Evolutionary conservation across 805 yeast genomes (phyloP), one percentile per base, ranked within the genome.

Genomic region (Ascoidea tarda): DNA sequence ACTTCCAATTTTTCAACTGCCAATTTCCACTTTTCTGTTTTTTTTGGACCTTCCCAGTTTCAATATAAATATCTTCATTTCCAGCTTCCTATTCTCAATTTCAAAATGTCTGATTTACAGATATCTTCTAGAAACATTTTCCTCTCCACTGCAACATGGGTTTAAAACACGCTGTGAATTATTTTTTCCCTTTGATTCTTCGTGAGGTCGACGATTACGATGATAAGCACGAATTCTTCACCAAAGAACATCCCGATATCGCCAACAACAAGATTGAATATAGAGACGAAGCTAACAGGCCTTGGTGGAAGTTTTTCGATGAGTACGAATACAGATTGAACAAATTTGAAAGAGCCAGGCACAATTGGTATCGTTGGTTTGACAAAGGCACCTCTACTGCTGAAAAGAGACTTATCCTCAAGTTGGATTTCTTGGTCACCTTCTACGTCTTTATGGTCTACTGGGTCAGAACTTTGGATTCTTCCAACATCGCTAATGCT

Each of bases 381-480:
- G 56, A 45, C 12, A 51, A 53, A 47, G 50, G 52, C 16, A 51
- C 52, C 10, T 66, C 83, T 2, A 69, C 73, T 60, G 78, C 72
- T 1, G 72, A 70, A 53, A 70, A 72, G 49, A 67, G 64, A 32
- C 62, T 79, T 45, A 60, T 79, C 14, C 63, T 69, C 56, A 82
- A 82, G 60, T 62, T 82, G 38, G 88, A 82, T 59, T 55, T 78
- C 10, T 60, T 79, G 42, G 65, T 84, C 50, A 71, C 80, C n/a
- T 68, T 73, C 48, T 78, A 78, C 57, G 71, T 83, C 0, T 75
- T 80, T 62, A 64, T 79, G 54, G 79, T 79, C 1, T 82, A 82
- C 63, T 84, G 85, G 84, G 77, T 82, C 52, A 82, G 82, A 62
- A 77, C 79, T 52, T 66, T 84, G 50, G 88, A 84, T 60, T 74